Base-by-base conservation (phyloP, 495 filamentous ascomycete genomes). In the Cairneyella variabilis region DNA sequence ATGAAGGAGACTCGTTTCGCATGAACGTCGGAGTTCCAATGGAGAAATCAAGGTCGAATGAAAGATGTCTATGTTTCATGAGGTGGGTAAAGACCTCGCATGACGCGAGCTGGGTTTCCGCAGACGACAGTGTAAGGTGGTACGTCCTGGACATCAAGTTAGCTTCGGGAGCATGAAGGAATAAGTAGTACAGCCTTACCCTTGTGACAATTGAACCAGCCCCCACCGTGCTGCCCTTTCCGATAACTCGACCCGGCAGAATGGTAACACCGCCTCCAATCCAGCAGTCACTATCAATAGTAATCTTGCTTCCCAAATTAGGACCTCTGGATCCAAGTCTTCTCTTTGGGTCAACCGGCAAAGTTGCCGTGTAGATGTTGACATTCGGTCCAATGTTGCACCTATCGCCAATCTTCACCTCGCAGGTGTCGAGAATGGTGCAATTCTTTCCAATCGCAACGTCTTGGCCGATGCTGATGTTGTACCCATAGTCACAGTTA, bases 401-500 rank as follows among this genome's bases (percentile, higher is more conserved):
- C 18, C 88, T 83, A 53, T 85, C 82, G 1, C 93, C 91, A 58
- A 98, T 90, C 16, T 72, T 82, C 21, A 84, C 72, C 61, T 82
- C 70, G 65, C 73, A 75, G 28, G 90, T 84, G 61, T 98, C 93
- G 45, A 91, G 79, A 61, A 98, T 88, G 10, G 85, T 81, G 64
- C 93, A 97, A 58, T 91, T 90, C 41, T 88, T 79, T 9, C 87
- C 88, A 53, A 98, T 91, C 56, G 85, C 79, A 6, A 93, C 89
- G 62, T 93, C 84, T 60, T 91, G 87, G 20, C 88, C 93, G 56
- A 98, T 84, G 32, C 78, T 77, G 58, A 97, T 87, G 61, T 98
- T 97, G 64, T 96, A 96, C 2, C 93, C 93, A 62, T 97, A 98
- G 62, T 96, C 90, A 67, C 93, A 97, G 30, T 76, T 84, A 66